Evolutionary conservation across 148 eudicot genomes (phyloP), one percentile per base, ranked within the genome.

Genomic region (Silene uniflora): DNA sequence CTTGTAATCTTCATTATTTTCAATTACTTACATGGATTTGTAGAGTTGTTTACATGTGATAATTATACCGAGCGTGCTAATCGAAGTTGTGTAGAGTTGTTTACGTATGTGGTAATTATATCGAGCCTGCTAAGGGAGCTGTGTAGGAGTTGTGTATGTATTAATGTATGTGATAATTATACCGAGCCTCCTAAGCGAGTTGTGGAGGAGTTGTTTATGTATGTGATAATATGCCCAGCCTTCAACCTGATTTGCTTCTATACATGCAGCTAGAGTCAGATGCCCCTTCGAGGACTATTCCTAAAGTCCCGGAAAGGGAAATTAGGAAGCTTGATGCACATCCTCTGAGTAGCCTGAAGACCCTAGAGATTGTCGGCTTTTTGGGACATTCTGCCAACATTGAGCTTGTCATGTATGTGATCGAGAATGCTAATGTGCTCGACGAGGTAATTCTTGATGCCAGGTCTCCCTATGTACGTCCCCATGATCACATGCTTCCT

Each of bases 291-390:
- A 14, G 14, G 12, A 5, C 16, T 10, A 17, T 55, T 10, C 59
- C 59, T 73, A 59, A 46, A 73, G n/a, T n/a, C n/a, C 59, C 8
- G 27, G 19, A 46, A 60, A 60, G 75, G 19, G 21, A n/a, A 60
- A 29, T 73, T 29, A 29, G 52, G 16, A 73, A 73, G 67, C 19
- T 10, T n/a, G 63, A 47, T 72, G 66, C n/a, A 58, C 67, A 39
- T 23, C 66, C 75, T 9, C 65, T 32, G 4, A 39, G 35, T 63
- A 27, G 75, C 54, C 39, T 73, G 49, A 73, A 59, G 54, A 60
- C 67, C 54, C 39, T 73, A 22, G 75, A 73, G 25, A 73, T 73
- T n/a, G 52, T 73, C n/a, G 75, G 75, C 44, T 59, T 60, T 61
- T 9, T n/a, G 65, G 75, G 67, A 18, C 18, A 10, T 58, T 19